Percentiles rank a stretch among this genome's conserved stretches.
These are phyloP conservation scores for Aspergillus cejpii DNA, from an alignment of 2,329 filamentous ascomycete genomes.

Conservation along the genomic window DNA sequence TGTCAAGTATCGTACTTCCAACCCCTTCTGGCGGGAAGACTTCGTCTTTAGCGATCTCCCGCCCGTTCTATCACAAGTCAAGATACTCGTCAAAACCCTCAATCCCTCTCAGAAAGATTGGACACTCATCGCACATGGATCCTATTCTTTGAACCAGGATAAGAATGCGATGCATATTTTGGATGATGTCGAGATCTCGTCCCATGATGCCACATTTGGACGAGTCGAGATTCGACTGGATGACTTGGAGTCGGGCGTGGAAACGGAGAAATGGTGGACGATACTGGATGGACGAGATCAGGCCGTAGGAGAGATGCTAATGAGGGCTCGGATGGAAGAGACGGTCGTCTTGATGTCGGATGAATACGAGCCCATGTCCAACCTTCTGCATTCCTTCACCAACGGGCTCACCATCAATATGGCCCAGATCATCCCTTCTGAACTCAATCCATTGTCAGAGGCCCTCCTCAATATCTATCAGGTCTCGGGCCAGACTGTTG, in stretches of 20 bases:
- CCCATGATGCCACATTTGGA: constrained; percentile 43
- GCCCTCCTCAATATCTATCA: constrained; percentile 91
- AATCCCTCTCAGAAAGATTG: constrained; percentile 46
- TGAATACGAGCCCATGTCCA: constrained; percentile 76
- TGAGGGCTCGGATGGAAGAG: constrained; percentile 79
- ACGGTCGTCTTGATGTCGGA: constrained; percentile 78
- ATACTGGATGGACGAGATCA: constrained; percentile 71
- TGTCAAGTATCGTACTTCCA: constrained; percentile 41
- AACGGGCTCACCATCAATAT: constrained; percentile 80
- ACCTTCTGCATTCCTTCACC: constrained; percentile 76
- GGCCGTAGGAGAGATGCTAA: constrained; percentile 71
- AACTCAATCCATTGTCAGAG: constrained; percentile 74
- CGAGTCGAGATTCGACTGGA: constrained; percentile 75
- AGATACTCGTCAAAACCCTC: constrained; percentile 42
- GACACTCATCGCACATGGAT: constrained; percentile 43
- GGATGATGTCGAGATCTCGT: constrained; percentile 44
- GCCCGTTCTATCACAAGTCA: constrained; percentile 43
- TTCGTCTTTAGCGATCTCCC: constrained; percentile 45
- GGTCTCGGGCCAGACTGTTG: constrained; percentile 71
- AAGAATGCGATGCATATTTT: constrained; percentile 36
- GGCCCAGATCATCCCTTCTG: constrained; percentile 67
- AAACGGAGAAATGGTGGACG: constrained; percentile 82
- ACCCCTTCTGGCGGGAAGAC: constrained; percentile 47
- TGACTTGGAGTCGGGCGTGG: constrained; percentile 67
- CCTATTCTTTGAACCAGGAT: constrained; percentile 40